Base-by-base conservation (phyloP, 441 rosid species). In the Adansonia grandidieri region DNA sequence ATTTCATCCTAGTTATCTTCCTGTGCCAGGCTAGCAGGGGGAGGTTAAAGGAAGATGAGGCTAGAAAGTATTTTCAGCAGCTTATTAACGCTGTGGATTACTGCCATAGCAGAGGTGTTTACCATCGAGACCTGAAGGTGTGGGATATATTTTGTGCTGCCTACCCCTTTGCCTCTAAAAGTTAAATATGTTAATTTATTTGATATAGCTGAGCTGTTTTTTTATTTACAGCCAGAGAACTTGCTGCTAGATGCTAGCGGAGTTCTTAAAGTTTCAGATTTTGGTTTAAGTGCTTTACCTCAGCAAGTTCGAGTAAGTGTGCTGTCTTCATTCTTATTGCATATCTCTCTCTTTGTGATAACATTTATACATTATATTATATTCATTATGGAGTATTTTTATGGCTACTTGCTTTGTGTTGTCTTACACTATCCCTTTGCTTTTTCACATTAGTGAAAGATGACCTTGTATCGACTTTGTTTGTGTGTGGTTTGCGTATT, bases 81-180 rank as follows among this genome's bases (percentile, higher is more conserved):
- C 97, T 96, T 84, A 94, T 94, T 73, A 90, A 94, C 85, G 98
- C 97, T 50, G 98, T 96, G 17, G 99, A 96, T 84, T 94, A 94
- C 76, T 94, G 98, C 75, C 99, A 96, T 78, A 96, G 97, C 85
- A 87, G 98, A 84, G 92, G 98, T 45, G 99, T 94, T 78, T 96
- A 75, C 84, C 99, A 96, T 71, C 86, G 99, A 84, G 99, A 93
- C 80, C 88, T 96, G 56, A 96, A 94, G 98, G 99, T 92, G 7
- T 57, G 13, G 17, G 62, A 71, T 70, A 7, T n/a, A 19, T 60
- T 44, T 71, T 47, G 10, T 7, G 64, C 50, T 74, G 4, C 2
- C 22, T 22, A 47, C 19, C 47, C 78, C 14, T 10, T 66, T 54
- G 2, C 9, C 19, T 58, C n/a, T 11, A 13, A 17, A 70, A 32